phyloP scores from a whole-genome alignment of 139 green algal species.

The Diplosphaera chodatii region DNA sequence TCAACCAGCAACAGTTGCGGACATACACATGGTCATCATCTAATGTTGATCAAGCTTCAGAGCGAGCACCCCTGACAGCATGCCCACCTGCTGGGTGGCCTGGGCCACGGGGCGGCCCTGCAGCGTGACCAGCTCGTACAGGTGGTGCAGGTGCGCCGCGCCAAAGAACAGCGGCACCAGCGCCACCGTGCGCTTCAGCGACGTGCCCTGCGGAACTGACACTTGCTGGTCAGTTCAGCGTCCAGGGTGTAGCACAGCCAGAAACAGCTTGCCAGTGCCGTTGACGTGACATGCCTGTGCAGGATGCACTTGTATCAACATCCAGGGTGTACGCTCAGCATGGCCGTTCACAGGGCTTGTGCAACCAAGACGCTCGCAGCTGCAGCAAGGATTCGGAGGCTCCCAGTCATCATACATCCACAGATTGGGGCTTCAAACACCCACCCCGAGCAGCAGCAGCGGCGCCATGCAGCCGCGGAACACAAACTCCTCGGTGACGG shows the following conservation, averaged over 20 bases:
- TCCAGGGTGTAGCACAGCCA: no score
- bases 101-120: constrained; percentile 3
- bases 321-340: no score
- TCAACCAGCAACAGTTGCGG: constrained; percentile 23
- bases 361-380: no score
- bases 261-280: no score
- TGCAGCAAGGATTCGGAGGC: no score
- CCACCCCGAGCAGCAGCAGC: constrained; percentile 48
- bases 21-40: no score
- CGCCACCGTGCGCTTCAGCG: constrained; percentile 15
- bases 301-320: no score
- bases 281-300: no score
- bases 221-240: no score
- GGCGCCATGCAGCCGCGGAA: constrained; percentile 75
- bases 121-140: constrained; percentile 40
- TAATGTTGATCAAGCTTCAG: no score
- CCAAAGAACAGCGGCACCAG: constrained; percentile 72
- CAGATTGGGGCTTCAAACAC: no score
- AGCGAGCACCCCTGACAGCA: constrained; percentile 13
- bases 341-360: no score
- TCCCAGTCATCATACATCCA: not conserved
- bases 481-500: constrained; percentile 72
- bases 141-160: constrained; percentile 70
- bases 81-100: not conserved
- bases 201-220: not conserved